A percentile compares a stretch with the other conserved stretches of the same genome.
Conservation (phyloP, 1,284 basidiomycete genomes). For the Takashimella koratensis region DNA sequence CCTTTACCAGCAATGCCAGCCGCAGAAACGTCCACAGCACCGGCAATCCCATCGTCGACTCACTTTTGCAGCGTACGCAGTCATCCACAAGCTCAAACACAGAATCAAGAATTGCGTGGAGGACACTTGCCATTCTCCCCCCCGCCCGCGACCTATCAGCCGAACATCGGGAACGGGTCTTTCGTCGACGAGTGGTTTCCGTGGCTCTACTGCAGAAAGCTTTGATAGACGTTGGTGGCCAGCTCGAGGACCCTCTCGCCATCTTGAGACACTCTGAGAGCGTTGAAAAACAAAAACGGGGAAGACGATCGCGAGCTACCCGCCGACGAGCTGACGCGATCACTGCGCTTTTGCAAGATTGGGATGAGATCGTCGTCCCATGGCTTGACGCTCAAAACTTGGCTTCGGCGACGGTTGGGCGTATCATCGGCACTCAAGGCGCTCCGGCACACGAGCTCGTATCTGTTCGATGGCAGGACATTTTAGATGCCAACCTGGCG, state of each 20-base stretch:
- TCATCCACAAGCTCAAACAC: conserved; percentile 13
- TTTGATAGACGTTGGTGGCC: conserved; percentile 61
- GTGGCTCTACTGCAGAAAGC: conserved; percentile 23
- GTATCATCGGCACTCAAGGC: conserved; percentile 3
- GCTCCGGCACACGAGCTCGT: neutral
- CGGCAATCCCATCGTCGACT: conserved; percentile 5
- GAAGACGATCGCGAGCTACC: neutral
- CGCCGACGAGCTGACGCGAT: neutral
- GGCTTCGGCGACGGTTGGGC: conserved; percentile 23
- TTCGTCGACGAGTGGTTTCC: conserved; percentile 53
- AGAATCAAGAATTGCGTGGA: conserved; percentile 28
- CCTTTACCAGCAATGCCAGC: conserved; percentile 8
- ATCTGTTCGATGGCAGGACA: conserved; percentile 27
- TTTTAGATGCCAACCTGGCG: conserved; percentile 16
- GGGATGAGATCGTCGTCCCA: conserved; percentile 51
- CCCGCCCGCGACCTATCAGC: conserved; percentile 55
- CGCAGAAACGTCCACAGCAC: conserved; percentile 1
- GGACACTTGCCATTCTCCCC: conserved; percentile 67
- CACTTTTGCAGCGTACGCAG: conserved; percentile 4
- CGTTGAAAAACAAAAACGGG: neutral
- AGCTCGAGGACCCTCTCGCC: conserved; percentile 52
- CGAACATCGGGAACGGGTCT: conserved; percentile 61
- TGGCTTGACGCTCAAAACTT: conserved; percentile 31
- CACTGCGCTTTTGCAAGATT: conserved; percentile 53
- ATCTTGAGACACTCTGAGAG: conserved; percentile 11